Conservation (phyloP, 2,329 filamentous ascomycete species). For the Fusarium sp. region DNA sequence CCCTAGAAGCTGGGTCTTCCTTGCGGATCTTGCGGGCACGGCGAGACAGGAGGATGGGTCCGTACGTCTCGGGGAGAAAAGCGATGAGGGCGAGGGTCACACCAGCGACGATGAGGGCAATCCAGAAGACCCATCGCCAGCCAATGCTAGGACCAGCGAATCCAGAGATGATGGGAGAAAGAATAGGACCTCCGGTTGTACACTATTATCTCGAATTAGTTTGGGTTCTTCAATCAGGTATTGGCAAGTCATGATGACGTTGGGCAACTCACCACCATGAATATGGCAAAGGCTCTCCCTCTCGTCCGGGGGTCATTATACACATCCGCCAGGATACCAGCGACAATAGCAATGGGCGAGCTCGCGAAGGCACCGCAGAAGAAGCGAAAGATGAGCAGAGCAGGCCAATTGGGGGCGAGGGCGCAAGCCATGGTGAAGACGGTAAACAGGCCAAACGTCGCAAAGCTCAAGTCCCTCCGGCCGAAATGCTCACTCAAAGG, state of each 20-base stretch:
- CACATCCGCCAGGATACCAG: constrained; percentile 74
- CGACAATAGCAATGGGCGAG: constrained; percentile 71
- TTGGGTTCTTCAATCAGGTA: not conserved
- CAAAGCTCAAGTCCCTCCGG: constrained; percentile 59
- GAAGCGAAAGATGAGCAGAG: constrained; percentile 67
- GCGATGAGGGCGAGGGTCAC: constrained; percentile 68
- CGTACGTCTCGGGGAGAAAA: constrained; percentile 75
- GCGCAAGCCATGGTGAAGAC: constrained; percentile 68
- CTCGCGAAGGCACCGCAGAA: constrained; percentile 66
- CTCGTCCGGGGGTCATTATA: constrained; percentile 64
- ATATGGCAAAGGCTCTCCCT: constrained; percentile 71
- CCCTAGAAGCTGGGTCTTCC: constrained; percentile 61
- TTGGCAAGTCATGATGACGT: not conserved
- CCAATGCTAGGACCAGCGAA: constrained; percentile 68
- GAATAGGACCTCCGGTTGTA: constrained; percentile 74
- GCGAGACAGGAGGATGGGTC: constrained; percentile 66
- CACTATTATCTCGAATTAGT: constrained; percentile 52
- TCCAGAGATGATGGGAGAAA: constrained; percentile 74
- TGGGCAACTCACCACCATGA: constrained; percentile 67
- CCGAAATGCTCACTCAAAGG: constrained; percentile 76
- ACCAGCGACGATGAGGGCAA: constrained; percentile 76
- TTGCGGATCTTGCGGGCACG: constrained; percentile 69
- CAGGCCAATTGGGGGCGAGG: constrained; percentile 63
- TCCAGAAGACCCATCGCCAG: constrained; percentile 80
- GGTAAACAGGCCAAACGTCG: constrained; percentile 61